These are phyloP conservation scores for Nymphaea colorata DNA, from an alignment of 164 flowering plant genomes.

Conservation along the genomic window DNA sequence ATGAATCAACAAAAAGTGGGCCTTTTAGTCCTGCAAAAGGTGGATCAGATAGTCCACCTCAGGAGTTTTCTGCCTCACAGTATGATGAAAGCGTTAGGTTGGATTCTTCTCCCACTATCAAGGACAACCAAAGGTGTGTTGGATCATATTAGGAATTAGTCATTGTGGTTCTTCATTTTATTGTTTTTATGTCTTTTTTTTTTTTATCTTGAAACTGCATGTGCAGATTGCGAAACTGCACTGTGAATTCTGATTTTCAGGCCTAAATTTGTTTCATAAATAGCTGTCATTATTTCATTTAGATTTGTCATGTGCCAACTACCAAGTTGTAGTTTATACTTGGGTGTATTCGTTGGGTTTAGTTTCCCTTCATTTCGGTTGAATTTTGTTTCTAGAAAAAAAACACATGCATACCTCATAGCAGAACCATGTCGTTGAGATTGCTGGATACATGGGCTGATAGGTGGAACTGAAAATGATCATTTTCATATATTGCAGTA, in stretches of 20 bases:
- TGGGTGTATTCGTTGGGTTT: not conserved
- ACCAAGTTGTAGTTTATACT: too few relatives aligned
- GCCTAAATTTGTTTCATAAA: not conserved
- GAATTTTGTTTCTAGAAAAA: not conserved
- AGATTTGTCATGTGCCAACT: not conserved
- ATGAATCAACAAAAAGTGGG: conserved; percentile 42
- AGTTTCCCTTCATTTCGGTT: not conserved
- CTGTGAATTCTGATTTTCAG: not conserved
- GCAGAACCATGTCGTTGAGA: too few relatives aligned
- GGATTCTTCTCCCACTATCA: conserved; percentile 45
- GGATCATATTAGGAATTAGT: not conserved
- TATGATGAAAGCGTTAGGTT: conserved; percentile 17
- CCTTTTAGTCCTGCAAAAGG: conserved; percentile 37
- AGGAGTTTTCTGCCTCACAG: conserved; percentile 31
- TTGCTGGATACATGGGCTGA: too few relatives aligned
- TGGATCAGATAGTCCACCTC: conserved; percentile 35
- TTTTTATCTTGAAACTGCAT: not conserved
- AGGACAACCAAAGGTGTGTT: conserved; percentile 45
- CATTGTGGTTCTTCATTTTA: not conserved
- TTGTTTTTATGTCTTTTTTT: too few relatives aligned
- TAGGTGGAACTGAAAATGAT: not conserved
- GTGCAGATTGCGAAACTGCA: not conserved
- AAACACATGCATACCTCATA: not conserved
- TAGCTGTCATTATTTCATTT: not conserved
- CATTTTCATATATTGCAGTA: conserved; percentile 32